These are phyloP conservation scores for Dioscorea dumetorum DNA, from an alignment of 106 monocot genomes.

Conservation along the genomic window DNA sequence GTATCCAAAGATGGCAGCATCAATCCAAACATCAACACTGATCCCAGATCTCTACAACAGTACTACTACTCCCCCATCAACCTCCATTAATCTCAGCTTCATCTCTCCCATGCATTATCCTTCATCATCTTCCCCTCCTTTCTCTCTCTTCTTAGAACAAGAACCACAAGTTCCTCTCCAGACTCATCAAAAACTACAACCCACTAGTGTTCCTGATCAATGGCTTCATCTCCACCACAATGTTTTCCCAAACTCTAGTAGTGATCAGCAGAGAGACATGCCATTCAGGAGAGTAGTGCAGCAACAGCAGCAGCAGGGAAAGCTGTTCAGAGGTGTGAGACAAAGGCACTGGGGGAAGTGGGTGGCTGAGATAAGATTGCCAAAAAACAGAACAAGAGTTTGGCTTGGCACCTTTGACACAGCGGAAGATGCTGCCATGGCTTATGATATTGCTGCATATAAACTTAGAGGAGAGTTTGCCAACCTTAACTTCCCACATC, in stretches of 20 bases:
- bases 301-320: conserved; percentile 1
- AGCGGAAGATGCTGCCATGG: conserved; percentile 41
- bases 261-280: neutral
- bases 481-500: conserved; percentile 50
- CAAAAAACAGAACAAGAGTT: conserved; percentile 34
- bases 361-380: conserved; percentile 56
- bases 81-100: neutral
- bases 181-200: neutral
- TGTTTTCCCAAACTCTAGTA: neutral
- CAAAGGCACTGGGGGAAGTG: conserved; percentile 61
- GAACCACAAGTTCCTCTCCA: neutral
- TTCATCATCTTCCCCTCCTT: neutral
- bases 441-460: conserved; percentile 45
- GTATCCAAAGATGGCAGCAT: neutral
- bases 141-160: neutral
- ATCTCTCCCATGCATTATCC: neutral
- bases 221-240: neutral
- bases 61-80: neutral
- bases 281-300: neutral
- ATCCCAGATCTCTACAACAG: neutral
- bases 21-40: neutral
- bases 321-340: conserved; percentile 43
- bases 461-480: conserved; percentile 36
- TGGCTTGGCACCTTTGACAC: conserved; percentile 46
- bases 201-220: neutral